Conservation (phyloP, 441 rosid species). For the Sinapis alba region DNA sequence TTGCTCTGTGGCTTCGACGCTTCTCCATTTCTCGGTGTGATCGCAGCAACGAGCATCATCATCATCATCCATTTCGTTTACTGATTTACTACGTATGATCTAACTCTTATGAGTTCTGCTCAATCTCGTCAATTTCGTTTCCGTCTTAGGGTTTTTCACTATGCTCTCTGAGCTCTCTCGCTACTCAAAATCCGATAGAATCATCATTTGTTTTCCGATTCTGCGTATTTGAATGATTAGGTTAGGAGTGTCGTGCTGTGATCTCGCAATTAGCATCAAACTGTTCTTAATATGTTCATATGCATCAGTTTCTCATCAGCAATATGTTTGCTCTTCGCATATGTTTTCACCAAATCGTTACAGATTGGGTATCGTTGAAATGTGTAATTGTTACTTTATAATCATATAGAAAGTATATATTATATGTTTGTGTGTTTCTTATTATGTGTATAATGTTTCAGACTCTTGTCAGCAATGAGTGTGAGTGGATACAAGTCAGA, state of each 20-base stretch:
- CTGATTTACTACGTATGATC: not conserved
- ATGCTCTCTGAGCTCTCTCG: not conserved
- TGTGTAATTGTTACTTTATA: not conserved
- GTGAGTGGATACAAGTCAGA: constrained; percentile 48
- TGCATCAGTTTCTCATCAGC: not conserved
- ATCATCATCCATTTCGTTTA: not conserved
- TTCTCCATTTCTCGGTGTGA: constrained; percentile 12
- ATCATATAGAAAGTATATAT: not conserved
- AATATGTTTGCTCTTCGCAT: not conserved
- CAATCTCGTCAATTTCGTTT: constrained; percentile 6
- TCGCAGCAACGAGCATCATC: not conserved
- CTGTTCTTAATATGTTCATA: not conserved
- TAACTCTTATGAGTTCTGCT: not conserved
- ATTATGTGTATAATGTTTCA: constrained; percentile 11
- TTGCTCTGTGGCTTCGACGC: not conserved
- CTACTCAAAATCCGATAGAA: not conserved
- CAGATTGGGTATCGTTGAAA: not conserved
- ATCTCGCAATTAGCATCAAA: not conserved
- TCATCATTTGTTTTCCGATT: not conserved
- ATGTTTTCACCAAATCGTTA: not conserved
- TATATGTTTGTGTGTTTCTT: not conserved
- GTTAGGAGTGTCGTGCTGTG: not conserved
- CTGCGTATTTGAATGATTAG: not conserved
- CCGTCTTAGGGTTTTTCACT: constrained; percentile 31
- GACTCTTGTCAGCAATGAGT: constrained; percentile 45